These are phyloP conservation scores for Zizania palustris DNA, from an alignment of 202 grass and related monocot species.

Conservation along the genomic window DNA sequence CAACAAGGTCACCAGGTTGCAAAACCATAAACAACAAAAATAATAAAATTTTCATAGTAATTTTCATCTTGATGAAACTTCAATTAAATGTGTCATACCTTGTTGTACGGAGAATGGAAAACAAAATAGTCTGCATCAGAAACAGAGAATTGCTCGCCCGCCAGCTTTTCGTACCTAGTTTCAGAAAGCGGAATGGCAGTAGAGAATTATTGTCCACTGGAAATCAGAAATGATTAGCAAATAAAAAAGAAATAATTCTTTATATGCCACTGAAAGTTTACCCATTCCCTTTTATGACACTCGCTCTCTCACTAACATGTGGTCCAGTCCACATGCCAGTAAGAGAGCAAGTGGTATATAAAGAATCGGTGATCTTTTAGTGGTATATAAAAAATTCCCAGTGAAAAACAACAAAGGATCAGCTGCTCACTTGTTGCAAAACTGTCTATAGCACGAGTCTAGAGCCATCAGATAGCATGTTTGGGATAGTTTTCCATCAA, in stretches of 20 bases:
- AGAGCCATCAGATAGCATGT: conserved; percentile 82
- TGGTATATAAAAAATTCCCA: too few relatives aligned
- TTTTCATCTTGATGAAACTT: conserved; percentile 3
- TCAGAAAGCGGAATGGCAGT: not conserved
- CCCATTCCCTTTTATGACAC: too few relatives aligned
- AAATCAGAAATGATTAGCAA: not conserved
- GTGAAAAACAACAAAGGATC: not conserved
- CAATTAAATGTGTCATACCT: conserved; percentile 47
- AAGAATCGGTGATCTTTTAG: too few relatives aligned
- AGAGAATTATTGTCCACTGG: not conserved
- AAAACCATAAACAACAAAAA: not conserved
- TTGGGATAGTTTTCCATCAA: conserved; percentile 83
- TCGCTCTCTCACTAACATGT: too few relatives aligned
- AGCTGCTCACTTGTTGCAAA: conserved; percentile 67
- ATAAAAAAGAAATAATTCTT: not conserved
- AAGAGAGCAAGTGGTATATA: too few relatives aligned
- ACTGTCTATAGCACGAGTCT: conserved; percentile 68
- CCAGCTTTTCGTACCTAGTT: conserved; percentile 68
- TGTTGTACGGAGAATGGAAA: conserved; percentile 93
- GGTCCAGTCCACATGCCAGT: too few relatives aligned
- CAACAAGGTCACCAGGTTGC: not conserved
- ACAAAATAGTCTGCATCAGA: conserved; percentile 75
- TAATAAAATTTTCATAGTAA: conserved; percentile 5
- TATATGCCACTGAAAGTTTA: too few relatives aligned
- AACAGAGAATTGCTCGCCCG: conserved; percentile 65